Base-by-base conservation (phyloP, 129 eudicot species). In the Smallanthus sonchifolius region DNA sequence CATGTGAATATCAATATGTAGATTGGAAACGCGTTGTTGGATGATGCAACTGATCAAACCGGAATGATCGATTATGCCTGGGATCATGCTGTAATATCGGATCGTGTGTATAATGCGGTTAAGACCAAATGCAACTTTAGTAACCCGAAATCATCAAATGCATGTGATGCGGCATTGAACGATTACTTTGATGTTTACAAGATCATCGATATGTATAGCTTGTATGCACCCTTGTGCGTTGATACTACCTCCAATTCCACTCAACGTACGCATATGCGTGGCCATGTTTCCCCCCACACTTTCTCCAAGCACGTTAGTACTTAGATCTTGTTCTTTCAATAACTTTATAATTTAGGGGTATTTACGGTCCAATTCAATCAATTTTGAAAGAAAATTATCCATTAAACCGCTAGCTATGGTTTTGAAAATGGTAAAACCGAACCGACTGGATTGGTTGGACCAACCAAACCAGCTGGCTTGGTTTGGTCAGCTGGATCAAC, bases 41-140 rank as follows among this genome's bases (percentile, higher is more conserved):
- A 94, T 63, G 96, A 90, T 66, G 97, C 80, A 79, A 86, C 91
- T 3, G 98, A 94, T 84, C 91, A 86, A 10, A 83, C 69, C 3
- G 98, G 98, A 38, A 81, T 94, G 90, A 73, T 94, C 0, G 93
- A 91, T 60, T 94, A 94, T 20, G 95, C 93, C 1, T 90, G 92
- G 89, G 86, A 86, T 78, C 98, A 94, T 37, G 98, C 98, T 0
- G 89, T 94, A 62, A 88, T 94, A 67, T 94, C 98, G 0, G 96
- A 94, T 65, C 69, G 71, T 9, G 74, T 88, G 16, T 87, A 83
- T 65, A 7, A 72, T 0, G 79, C 78, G 9, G 65, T 94, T 3
- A 82, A 83, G 65, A 57, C 4, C 2, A 52, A 70, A 4, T 94
- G 98, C 83, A 78, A 94, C 72, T 94, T 90, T 72, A 84, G 87